Evolutionary conservation across 441 rosid species (phyloP), one percentile per base, ranked within the genome.

Genomic region (Kokia cookei): DNA sequence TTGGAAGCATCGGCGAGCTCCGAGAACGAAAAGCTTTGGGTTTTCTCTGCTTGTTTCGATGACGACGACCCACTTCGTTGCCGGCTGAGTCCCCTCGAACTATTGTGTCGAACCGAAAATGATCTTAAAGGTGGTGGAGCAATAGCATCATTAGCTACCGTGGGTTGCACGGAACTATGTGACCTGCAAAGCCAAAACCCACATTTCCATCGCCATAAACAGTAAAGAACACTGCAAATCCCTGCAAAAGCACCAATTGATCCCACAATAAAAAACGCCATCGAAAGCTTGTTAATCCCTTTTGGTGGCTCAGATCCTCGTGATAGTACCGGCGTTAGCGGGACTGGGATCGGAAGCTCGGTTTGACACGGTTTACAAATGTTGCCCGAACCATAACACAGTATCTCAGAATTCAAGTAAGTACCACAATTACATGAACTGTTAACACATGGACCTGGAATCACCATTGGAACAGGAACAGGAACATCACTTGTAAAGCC

Each of bases 361-460:
- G 73, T 22, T 68, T 71, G 87, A 71, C 93, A 89, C 11, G 82
- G 50, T 74, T 76, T 85, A 76, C 94, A 88, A 63, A 90, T 86
- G 68, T 73, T 78, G 3, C 86, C 87, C 9, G 85, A 84, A 6
- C 90, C 90, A 69, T 9, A 78, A 63, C 94, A 90, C 40, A 90
- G 35, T 1, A 37, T 68, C 45, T 78, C 82, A 26, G 94, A 90
- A 67, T 85, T 76, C 0, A 86, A 87, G 76, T 83, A 88, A 29
- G 80, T 32, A n/a, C 88, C 91, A 32, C 92, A 86, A 47, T 50
- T 69, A 54, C 94, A 90, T 14, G 82, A 72, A 76, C 77, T 73
- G 22, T 82, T 59, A 63, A 86, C 83, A 68, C 94, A 90, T 4
- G 94, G 86, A 29, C 89, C 92, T 8, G 92, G 94, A 77, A 88